phyloP scores from a whole-genome alignment of 2,329 filamentous ascomycete species.

The Fusarium pilosicola region DNA sequence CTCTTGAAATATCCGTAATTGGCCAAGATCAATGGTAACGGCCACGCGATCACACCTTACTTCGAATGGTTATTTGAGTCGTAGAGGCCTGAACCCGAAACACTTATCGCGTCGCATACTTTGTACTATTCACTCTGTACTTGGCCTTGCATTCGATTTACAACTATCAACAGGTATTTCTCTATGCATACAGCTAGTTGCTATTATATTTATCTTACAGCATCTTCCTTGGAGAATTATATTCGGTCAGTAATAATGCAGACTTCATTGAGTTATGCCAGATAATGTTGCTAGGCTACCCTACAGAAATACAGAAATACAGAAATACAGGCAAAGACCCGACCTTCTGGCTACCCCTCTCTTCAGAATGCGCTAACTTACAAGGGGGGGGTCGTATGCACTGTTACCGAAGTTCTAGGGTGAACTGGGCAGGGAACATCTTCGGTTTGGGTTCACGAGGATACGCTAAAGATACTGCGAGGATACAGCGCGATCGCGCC shows the following conservation, averaged over 20 bases:
- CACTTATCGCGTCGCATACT: rapidly evolving
- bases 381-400: neutral
- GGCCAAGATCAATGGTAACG: too few species aligned
- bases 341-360: neutral
- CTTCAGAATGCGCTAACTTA: neutral
- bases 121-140: too few species aligned
- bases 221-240: neutral
- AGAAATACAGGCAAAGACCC: neutral
- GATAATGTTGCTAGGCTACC: neutral
- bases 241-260: neutral
- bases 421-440: neutral
- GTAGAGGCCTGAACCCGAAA: too few species aligned
- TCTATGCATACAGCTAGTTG: rapidly evolving
- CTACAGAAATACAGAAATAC: neutral
- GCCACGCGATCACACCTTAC: rapidly evolving
- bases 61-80: too few species aligned
- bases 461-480: neutral
- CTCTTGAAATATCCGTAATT: too few species aligned
- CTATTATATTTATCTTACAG: rapidly evolving
- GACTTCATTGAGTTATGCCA: neutral
- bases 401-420: neutral
- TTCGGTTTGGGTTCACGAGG: neutral
- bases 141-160: too few species aligned
- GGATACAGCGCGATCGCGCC: neutral
- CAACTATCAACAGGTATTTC: neutral